These are phyloP conservation scores for Aspergillus puulaauensis DNA, from an alignment of 2,329 filamentous ascomycete genomes.

Conservation along the genomic window DNA sequence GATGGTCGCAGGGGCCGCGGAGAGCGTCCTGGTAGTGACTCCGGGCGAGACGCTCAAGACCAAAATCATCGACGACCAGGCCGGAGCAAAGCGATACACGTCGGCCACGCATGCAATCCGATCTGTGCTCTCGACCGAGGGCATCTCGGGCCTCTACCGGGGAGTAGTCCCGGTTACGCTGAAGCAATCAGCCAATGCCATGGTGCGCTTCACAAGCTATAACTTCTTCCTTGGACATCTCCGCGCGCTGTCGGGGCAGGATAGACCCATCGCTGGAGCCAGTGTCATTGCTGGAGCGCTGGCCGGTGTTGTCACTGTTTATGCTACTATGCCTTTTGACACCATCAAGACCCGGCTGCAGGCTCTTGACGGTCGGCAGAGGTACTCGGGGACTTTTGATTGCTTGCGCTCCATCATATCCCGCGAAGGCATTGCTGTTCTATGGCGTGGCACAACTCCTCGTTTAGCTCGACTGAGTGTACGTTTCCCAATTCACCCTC, in stretches of 20 bases:
- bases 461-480: conserved; percentile 17
- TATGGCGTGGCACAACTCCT: conserved; percentile 63
- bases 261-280: neutral
- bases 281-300: conserved; percentile 60
- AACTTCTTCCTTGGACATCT: conserved; percentile 57
- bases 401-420: conserved; percentile 11
- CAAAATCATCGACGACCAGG: conserved; percentile 59
- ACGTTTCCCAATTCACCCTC: neutral
- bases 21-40: conserved; percentile 61
- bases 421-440: conserved; percentile 58
- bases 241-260: neutral
- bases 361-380: conserved; percentile 52
- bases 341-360: conserved; percentile 44
- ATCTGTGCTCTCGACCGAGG: conserved; percentile 51
- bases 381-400: conserved; percentile 44
- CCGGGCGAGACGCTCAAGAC: conserved; percentile 67
- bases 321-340: conserved; percentile 46
- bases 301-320: conserved; percentile 52
- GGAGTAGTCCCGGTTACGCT: conserved; percentile 60
- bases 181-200: conserved; percentile 49
- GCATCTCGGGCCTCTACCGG: conserved; percentile 55
- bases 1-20: conserved; percentile 61
- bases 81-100: conserved; percentile 46
- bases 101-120: conserved; percentile 51
- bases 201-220: conserved; percentile 60